Evolutionary conservation across 2,329 filamentous ascomycete genomes (phyloP).

Genomic region (Pseudogymnoascus sp.): DNA sequence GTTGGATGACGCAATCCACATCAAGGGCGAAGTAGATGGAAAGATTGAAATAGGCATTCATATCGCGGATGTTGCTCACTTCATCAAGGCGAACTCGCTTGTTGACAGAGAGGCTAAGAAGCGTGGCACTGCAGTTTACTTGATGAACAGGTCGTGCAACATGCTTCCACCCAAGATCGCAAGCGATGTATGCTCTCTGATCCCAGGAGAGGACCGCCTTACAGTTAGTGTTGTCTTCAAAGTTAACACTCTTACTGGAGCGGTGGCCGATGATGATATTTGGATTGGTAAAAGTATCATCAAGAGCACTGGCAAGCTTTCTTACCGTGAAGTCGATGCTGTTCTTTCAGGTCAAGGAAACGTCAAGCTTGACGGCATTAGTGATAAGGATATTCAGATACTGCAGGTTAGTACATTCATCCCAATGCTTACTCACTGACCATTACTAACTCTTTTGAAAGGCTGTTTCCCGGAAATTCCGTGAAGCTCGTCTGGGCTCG

Average conservation of each 20-base stretch:
- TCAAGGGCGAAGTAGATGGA: constrained; percentile 76
- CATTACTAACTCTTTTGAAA: constrained; percentile 35
- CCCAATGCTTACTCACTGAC: constrained; percentile 7
- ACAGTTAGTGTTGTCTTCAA: constrained; percentile 91
- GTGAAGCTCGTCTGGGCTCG: constrained; percentile 77
- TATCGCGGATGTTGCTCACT: constrained; percentile 91
- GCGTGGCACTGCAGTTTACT: constrained; percentile 89
- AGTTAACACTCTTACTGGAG: constrained; percentile 73
- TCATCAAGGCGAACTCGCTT: constrained; percentile 91
- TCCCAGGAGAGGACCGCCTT: constrained; percentile 81
- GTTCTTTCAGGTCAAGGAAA: constrained; percentile 61
- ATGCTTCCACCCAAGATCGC: constrained; percentile 84
- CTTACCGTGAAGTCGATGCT: constrained; percentile 78
- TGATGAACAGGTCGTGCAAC: constrained; percentile 79
- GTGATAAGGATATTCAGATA: constrained; percentile 71
- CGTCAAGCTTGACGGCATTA: constrained; percentile 58
- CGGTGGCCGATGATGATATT: constrained; percentile 74
- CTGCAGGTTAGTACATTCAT: constrained; percentile 54
- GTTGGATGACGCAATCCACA: constrained; percentile 86
- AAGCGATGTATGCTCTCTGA: constrained; percentile 79
- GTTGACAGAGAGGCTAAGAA: constrained; percentile 98
- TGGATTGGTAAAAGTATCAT: constrained; percentile 94
- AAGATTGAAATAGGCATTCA: constrained; percentile 93
- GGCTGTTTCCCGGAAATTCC: constrained; percentile 80
- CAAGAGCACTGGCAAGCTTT: constrained; percentile 81